Percentiles rank a stretch among this genome's conserved stretches.
Conservation (phyloP, 208 protist genomes). For the Tritrichomonas foetus region DNA sequence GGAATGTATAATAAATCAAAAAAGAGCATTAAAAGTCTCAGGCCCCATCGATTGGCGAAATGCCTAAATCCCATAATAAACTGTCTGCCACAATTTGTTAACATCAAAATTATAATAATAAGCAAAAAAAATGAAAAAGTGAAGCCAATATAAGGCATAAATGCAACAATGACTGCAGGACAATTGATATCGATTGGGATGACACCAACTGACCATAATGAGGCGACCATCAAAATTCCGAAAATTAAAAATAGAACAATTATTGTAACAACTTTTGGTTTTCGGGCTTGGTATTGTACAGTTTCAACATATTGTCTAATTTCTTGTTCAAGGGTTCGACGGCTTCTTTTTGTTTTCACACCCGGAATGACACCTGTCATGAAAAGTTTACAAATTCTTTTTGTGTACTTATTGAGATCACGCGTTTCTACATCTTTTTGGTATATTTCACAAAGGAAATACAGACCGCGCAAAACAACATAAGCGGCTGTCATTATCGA, state of each 20-base stretch:
- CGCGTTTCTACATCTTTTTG: too few species aligned
- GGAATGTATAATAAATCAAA: slow-evolving; percentile 3
- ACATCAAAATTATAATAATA: neutral
- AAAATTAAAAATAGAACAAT: too few species aligned
- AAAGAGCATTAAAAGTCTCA: neutral
- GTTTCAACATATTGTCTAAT: too few species aligned
- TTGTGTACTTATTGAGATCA: too few species aligned
- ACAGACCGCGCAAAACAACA: neutral
- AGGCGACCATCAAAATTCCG: neutral
- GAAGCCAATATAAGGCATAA: neutral
- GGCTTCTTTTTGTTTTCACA: too few species aligned
- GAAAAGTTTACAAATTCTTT: too few species aligned
- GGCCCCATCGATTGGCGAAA: neutral
- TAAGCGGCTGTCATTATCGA: neutral
- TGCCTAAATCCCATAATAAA: neutral
- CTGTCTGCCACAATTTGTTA: neutral
- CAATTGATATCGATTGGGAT: neutral
- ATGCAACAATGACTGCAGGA: neutral
- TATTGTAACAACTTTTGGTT: too few species aligned
- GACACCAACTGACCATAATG: neutral
- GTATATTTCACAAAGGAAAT: too few species aligned
- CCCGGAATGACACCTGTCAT: too few species aligned
- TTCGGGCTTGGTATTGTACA: too few species aligned
- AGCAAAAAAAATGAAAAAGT: neutral
- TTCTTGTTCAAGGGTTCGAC: too few species aligned